Base-by-base conservation (phyloP, 805 yeast species). In the Myxozyma melibiosi region DNA sequence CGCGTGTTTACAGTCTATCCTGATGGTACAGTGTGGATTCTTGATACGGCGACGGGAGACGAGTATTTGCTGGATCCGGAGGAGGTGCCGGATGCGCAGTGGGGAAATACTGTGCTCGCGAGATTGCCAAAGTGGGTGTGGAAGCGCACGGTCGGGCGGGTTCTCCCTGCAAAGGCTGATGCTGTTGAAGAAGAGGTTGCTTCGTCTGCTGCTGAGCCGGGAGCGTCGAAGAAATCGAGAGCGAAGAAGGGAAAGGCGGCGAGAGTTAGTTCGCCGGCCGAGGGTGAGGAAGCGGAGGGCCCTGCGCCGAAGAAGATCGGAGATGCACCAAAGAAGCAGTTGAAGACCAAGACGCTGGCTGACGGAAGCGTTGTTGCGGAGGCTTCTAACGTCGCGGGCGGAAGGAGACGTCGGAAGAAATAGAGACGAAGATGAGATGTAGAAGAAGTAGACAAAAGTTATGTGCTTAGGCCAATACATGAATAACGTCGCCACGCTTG, bases 1-100 rank as follows among this genome's bases (percentile, higher is more conserved):
- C 67, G 64, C 47, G 48, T 49, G 22, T 72, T 74, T 54, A 59
- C 57, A 16, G 76, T 74, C 8, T 65, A 73, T 52, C 69, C 75
- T 18, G 68, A 67, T 28, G 72, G 70, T 11, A 52, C 46, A 3
- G 67, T 64, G 18, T 58, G 40, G 43, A 50, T 65, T 11, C 37
- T 63, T 13, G 67, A 63, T 41, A 20, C 45, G n/a, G 46, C 11
- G 11, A 34, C 51, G 4, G 38, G 39, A 8, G 58, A 45, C n/a
- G 73, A 71, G 62, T 67, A 54, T 53, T 63, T 57, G n/a, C 61
- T 75, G 20, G 63, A 64, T 35, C 54, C 63, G 20, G 67, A 64
- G 14, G 71, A 63, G 22, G 60, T 74, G 35, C 61, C 51, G 31
- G 62, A 60, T 51, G 76, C 78, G 27, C 58, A 64, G 4, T 65